Base-by-base conservation (phyloP, 495 filamentous ascomycete species). In the Aspergillus funiculosus region DNA sequence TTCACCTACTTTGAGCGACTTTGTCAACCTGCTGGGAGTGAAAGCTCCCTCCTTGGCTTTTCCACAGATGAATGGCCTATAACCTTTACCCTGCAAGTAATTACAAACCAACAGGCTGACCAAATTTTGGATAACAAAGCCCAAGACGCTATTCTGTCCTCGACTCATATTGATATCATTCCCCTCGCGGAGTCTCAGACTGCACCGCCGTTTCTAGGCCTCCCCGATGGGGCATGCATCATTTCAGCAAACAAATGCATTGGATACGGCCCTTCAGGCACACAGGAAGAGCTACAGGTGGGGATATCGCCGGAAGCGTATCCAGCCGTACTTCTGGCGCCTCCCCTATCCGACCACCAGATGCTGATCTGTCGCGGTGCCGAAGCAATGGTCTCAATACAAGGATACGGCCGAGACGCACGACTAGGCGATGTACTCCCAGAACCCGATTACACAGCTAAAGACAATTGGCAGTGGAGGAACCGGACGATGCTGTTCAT, bases 211-310 rank as follows among this genome's bases (percentile, higher is more conserved):
- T 24, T 24, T 21, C 36, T 39, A 2, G 36, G 36, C 11, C 36
- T 39, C n/a, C 36, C 36, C 8, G 19, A 25, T 25, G 36, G 36
- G 14, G 36, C 36, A 13, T 39, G 36, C 19, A 21, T 39, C 9
- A 25, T 39, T 24, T 39, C 36, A 7, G 36, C 36, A 39, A 39
- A 39, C 21, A 39, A 39, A 6, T 39, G 36, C 20, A 24, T 39
- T 21, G 36, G 36, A 9, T 39, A 39, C 36, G 36, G 36, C 1
- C 36, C 36, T 3, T 39, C 36, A 13, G 36, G 36, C 21, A 39
- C 36, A 3, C 41, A 44, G 20, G 20, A 44, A 13, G 39, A 21
- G 30, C 17, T 30, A 9, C 13, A 42, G 7, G 38, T 41, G 1
- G 22, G 38, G 14, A 18, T 26, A 5, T 30, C 39, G 9, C 39